Evolutionary conservation across 129 eudicot species (phyloP).

Genomic region (Tanacetum coccineum): DNA sequence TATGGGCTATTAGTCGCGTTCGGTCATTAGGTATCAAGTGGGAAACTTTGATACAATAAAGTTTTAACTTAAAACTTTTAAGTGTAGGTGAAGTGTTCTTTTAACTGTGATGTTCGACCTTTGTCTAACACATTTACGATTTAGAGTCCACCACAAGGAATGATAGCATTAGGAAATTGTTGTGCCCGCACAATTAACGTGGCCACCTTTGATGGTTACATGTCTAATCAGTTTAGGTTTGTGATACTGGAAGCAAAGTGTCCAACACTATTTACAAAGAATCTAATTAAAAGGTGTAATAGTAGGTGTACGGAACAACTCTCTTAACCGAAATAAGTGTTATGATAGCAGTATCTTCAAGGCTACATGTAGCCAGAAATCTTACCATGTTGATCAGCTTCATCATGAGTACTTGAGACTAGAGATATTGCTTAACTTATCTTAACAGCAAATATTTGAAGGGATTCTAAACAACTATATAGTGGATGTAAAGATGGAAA

Average conservation of each 20-base stretch:
- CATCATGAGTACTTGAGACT: not conserved
- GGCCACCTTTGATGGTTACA: not conserved
- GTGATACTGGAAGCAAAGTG: conserved; percentile 1
- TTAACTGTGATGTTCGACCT: not conserved
- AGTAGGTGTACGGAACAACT: conserved; percentile 13
- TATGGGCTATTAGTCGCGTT: conserved; percentile 4
- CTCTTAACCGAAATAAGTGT: not conserved
- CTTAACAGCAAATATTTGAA: not conserved
- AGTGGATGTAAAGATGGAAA: not conserved
- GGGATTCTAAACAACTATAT: not conserved
- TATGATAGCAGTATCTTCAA: not conserved
- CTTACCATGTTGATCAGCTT: not conserved
- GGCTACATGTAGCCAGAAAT: not conserved
- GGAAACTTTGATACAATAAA: conserved; percentile 12
- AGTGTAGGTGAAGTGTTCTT: not conserved
- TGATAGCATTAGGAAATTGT: too few relatives aligned
- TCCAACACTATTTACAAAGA: too few relatives aligned
- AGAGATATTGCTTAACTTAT: conserved; percentile 13
- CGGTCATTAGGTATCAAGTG: conserved; percentile 11
- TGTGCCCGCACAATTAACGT: not conserved
- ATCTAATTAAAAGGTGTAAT: not conserved
- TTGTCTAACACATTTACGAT: not conserved
- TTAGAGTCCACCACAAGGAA: too few relatives aligned
- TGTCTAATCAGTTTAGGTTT: conserved; percentile 1
- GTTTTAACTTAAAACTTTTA: not conserved